Evolutionary conservation across 2,329 filamentous ascomycete genomes (phyloP).

Genomic region (Colletotrichum falcatum): DNA sequence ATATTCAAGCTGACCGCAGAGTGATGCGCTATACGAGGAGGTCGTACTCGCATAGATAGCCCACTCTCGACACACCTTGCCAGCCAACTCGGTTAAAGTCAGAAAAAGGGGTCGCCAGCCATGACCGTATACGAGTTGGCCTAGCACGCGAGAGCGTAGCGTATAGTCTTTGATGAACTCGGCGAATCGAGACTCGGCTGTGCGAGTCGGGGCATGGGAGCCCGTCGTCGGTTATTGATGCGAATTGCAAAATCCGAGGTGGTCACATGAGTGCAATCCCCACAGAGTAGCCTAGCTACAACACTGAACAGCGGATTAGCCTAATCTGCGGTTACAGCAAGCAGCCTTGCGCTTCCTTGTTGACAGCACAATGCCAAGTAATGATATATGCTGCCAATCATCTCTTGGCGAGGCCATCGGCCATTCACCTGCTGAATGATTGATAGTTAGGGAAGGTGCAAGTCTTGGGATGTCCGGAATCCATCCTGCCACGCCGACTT

Average conservation of each 20-base stretch:
- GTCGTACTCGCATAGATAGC: not conserved
- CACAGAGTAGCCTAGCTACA: not conserved
- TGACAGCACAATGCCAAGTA: not conserved
- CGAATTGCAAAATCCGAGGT: not conserved
- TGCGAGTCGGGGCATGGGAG: not conserved
- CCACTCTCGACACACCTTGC: not conserved
- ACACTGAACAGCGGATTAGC: not conserved
- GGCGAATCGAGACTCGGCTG: not conserved
- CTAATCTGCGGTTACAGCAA: not conserved
- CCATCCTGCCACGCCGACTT: not conserved
- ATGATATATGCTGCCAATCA: not conserved
- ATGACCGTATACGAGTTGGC: not conserved
- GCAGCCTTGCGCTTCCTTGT: not conserved
- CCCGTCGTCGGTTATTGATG: not conserved
- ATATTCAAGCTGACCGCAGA: not conserved
- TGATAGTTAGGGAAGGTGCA: not conserved
- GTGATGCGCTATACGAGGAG: not conserved
- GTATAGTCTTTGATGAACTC: too few relatives aligned
- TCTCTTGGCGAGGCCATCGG: not conserved
- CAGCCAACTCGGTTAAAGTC: not conserved
- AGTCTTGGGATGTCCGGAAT: not conserved
- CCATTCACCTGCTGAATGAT: not conserved
- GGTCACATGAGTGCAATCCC: not conserved
- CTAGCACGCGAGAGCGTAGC: not conserved
- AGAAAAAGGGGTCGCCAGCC: not conserved